Base-by-base conservation (phyloP, 352 stramenopile species). In the Globisporangium nunn region DNA sequence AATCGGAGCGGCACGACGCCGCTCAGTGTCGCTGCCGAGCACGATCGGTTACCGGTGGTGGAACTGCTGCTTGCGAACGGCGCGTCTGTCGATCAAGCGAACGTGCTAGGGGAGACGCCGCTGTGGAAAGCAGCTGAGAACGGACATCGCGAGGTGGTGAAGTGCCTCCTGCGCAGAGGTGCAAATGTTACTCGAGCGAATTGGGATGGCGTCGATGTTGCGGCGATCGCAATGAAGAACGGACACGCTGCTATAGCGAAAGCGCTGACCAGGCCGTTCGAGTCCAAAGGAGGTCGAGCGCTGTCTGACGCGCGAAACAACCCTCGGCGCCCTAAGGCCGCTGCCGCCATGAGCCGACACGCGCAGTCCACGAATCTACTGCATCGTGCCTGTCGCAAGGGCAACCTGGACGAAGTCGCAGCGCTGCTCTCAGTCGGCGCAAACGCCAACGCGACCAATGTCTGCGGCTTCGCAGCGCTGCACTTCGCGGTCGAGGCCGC, bases 51-150 rank as follows among this genome's bases (percentile, higher is more conserved):
- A 3, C 23, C 3, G 2, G 33, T 57, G 7, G 57, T 57, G 23
- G 41, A 52, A 12, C 6, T 56, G 12, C 33, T 62, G 2, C 23
- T 62, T 6, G 50, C 39, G 23, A 50, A 30, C 29, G 37, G 15
- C 17, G 55, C 55, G 17, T 37, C 39, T n/a, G 10, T 60, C 0
- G 39, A 54, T 6, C 45, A 29, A 4, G 29, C 54, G 4, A 56
- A 62, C 29, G 11, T 50, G 29, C 18, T 48, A 33, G 48, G 49
- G 1, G 39, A 50, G 40, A 56, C 56, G 10, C 48, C 56, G 39
- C 56, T 62, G n/a, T 56, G 48, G 31, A 62, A 54, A 18, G 56
- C 56, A 7, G 55, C 56, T 3, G 39, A 56, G 8, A 51, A 51
- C 18, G 56, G 56, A 0, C 56, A 56, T 6, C 17, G 15, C 0